Conservation (phyloP, 805 yeast genomes). For the Ogataea saltuana region DNA sequence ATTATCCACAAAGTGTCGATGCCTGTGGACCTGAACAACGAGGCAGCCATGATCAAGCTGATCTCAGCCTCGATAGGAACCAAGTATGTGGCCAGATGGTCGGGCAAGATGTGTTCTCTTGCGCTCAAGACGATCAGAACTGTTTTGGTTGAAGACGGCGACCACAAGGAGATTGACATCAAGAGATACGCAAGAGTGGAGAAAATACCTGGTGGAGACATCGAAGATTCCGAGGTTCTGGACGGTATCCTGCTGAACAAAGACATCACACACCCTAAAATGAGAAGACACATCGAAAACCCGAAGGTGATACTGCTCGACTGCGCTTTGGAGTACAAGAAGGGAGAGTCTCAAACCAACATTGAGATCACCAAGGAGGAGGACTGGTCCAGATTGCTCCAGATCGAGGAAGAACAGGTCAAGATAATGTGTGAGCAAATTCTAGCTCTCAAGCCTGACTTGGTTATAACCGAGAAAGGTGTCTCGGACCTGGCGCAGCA, state of each 20-base stretch:
- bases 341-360: constrained; percentile 98
- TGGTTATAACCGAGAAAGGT: constrained; percentile 97
- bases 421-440: constrained; percentile 82
- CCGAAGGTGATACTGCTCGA: constrained; percentile 89
- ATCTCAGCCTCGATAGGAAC: constrained; percentile 94
- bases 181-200: constrained; percentile 93
- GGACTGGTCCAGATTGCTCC: constrained; percentile 93
- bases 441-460: constrained; percentile 82
- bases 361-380: constrained; percentile 94
- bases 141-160: constrained; percentile 63
- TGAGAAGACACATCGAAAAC: constrained; percentile 85
- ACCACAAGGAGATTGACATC: constrained; percentile 80
- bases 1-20: constrained; percentile 79
- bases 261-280: constrained; percentile 98
- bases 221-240: constrained; percentile 81
- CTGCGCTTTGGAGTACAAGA: constrained; percentile 96
- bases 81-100: constrained; percentile 89
- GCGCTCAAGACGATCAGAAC: constrained; percentile 87
- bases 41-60: constrained; percentile 80
- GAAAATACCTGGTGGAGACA: constrained; percentile 98
- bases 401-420: constrained; percentile 98
- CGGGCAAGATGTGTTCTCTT: constrained; percentile 83
- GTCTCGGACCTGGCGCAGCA: constrained; percentile 98
- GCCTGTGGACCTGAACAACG: constrained; percentile 82
- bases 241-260: constrained; percentile 93